Evolutionary conservation across 441 rosid genomes (phyloP), one percentile per base, ranked within the genome.

Genomic region (Isatis lusitanica): DNA sequence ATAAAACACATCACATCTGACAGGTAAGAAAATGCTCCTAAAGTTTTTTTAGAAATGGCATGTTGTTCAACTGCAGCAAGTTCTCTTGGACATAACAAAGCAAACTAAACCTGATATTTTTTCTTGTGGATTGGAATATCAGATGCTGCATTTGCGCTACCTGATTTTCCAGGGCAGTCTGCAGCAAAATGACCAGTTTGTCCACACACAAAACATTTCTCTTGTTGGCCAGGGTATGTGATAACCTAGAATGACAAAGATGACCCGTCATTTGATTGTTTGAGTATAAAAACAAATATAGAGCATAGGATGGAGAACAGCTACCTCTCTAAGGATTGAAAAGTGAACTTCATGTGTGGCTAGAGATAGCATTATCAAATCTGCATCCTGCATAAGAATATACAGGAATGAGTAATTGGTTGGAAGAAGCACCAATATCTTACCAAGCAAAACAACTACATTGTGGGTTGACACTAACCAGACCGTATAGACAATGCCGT

Each of bases 261-360:
- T 57, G 36, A 44, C 28, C 52, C 63, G 11, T 42, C 46, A 68
- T 76, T 58, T 63, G 53, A 64, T 59, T 51, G 26, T 70, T 17
- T 31, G 58, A 63, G 55, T 46, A 33, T 24, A 42, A 16, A 72
- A 61, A 62, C 7, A 64, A 74, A 74, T 61, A 9, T 12, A 66
- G 72, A 66, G 47, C 47, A 63, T 17, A n/a, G 33, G 17, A 15
- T 52, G 52, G 35, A 13, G 63, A 53, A 67, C 36, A 73, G 40
- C 38, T 67, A 95, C 99, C 99, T 95, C 99, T 85, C 98, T 87
- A 74, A 95, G 81, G 64, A 95, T 88, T 64, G 99, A 95, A 80
- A 93, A 95, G 87, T 95, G 98, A 87, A 95, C 75, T 85, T 95
- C 99, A 61, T 93, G 99, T 16, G 99, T 93, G 35, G 99, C 97